phyloP scores from a whole-genome alignment of 2,329 filamentous ascomycete species.

The Cyphellophora europaea region DNA sequence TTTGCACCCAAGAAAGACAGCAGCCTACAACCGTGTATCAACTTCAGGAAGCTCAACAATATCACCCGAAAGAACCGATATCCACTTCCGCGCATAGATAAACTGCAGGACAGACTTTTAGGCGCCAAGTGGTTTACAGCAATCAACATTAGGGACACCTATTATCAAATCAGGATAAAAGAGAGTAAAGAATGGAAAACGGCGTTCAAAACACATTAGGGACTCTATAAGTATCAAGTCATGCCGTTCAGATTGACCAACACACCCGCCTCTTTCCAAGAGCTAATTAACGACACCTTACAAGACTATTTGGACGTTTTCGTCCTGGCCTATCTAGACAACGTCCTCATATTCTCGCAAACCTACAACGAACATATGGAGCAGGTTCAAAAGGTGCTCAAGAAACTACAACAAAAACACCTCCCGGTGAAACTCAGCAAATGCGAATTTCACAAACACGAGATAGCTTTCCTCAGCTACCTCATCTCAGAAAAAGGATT shows the following conservation, averaged over 20 bases:
- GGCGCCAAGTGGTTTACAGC: constrained; percentile 12
- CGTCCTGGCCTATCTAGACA: constrained; percentile 11
- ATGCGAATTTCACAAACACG: constrained; percentile 12
- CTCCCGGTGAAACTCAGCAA: constrained; percentile 10
- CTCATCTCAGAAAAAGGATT: constrained; percentile 9
- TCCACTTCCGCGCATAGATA: constrained; percentile 22
- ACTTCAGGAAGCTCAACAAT: constrained; percentile 27
- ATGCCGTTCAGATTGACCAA: constrained; percentile 17
- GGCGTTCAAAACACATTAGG: constrained; percentile 11
- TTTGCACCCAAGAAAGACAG: constrained; percentile 25
- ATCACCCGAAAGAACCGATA: constrained; percentile 27
- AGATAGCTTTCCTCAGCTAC: constrained; percentile 13
- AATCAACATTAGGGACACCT: constrained; percentile 14
- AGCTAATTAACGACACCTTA: constrained; percentile 19
- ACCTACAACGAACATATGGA: constrained; percentile 8
- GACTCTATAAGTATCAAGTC: constrained; percentile 15
- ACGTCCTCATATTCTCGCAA: constrained; percentile 23
- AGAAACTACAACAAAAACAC: constrained; percentile 3
- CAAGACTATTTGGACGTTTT: constrained; percentile 9
- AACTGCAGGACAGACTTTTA: background rate
- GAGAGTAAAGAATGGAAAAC: constrained; percentile 16
- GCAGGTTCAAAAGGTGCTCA: constrained; percentile 8
- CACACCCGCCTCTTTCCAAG: constrained; percentile 19
- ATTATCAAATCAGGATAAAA: constrained; percentile 9
- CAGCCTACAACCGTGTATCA: constrained; percentile 23